These are phyloP conservation scores for Sicyos baderoa DNA, from an alignment of 306 rosid species.

Conservation along the genomic window DNA sequence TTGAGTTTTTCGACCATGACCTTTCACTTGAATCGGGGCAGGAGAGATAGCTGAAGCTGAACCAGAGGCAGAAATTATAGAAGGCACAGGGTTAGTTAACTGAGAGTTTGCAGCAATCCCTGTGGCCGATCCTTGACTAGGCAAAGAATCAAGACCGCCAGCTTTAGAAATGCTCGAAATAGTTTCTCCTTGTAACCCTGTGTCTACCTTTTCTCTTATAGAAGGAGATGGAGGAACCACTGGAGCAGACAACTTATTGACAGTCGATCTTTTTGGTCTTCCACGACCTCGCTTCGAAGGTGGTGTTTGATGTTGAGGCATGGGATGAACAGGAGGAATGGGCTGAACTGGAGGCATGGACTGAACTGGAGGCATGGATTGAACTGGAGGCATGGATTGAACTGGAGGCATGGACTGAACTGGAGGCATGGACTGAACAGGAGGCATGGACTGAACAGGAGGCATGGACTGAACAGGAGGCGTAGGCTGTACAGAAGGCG, in stretches of 20 bases:
- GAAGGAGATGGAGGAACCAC: slow-evolving; percentile 38
- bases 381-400: slow-evolving; percentile 26
- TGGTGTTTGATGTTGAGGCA: slow-evolving; percentile 53
- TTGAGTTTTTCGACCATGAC: slow-evolving; percentile 58
- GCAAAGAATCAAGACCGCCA: slow-evolving; percentile 34
- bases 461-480: too few species aligned
- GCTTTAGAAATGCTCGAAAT: slow-evolving; percentile 32
- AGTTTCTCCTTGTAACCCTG: slow-evolving; percentile 37
- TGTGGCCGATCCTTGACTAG: slow-evolving; percentile 15
- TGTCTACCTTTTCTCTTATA: slow-evolving; percentile 37
- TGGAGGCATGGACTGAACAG: too few species aligned
- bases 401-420: too few species aligned
- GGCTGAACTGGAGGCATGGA: slow-evolving; percentile 49
- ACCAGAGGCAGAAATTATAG: neutral
- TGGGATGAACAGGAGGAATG: slow-evolving; percentile 44
- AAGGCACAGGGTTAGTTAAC: neutral
- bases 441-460: too few species aligned
- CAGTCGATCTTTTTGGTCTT: slow-evolving; percentile 72
- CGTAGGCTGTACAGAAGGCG: too few species aligned
- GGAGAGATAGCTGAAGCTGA: slow-evolving; percentile 26
- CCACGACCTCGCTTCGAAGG: slow-evolving; percentile 96
- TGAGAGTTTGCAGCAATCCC: slow-evolving; percentile 13
- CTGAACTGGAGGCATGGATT: slow-evolving; percentile 45
- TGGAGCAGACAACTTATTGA: slow-evolving; percentile 41
- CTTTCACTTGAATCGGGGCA: slow-evolving; percentile 46